phyloP scores from a whole-genome alignment of 2,329 filamentous ascomycete species.

The Paraphoma sp. region DNA sequence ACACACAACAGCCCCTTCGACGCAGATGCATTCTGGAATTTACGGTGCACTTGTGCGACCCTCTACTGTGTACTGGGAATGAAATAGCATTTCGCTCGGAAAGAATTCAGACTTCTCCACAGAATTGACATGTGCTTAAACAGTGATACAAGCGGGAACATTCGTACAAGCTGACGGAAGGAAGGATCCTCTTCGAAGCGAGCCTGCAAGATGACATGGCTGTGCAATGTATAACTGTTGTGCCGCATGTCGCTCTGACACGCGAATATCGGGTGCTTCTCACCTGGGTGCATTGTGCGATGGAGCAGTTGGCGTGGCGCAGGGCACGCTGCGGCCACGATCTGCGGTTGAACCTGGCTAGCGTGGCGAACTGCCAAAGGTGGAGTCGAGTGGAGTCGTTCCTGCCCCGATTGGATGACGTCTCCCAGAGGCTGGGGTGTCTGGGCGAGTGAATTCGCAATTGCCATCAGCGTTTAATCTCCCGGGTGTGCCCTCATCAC shows the following conservation, averaged over 20 bases:
- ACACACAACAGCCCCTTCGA: too few relatives aligned
- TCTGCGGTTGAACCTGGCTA: not conserved
- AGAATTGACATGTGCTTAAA: too few relatives aligned
- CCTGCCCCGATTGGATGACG: slow-evolving; percentile 10
- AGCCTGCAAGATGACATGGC: not conserved
- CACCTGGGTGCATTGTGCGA: not conserved
- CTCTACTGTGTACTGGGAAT: too few relatives aligned
- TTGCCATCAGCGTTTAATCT: slow-evolving; percentile 18
- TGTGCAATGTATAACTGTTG: not conserved
- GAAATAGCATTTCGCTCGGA: too few relatives aligned
- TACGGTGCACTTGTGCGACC: too few relatives aligned
- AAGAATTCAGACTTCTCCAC: too few relatives aligned
- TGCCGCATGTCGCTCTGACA: not conserved
- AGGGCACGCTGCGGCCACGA: slow-evolving; percentile 2
- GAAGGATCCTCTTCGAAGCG: too few relatives aligned
- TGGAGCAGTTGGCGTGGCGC: not conserved
- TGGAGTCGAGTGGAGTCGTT: not conserved
- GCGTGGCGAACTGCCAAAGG: slow-evolving; percentile 1
- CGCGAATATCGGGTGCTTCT: not conserved
- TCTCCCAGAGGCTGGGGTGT: slow-evolving; percentile 12
- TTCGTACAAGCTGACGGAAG: too few relatives aligned
- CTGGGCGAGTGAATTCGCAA: slow-evolving; percentile 14
- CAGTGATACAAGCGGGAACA: too few relatives aligned
- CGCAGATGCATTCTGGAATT: too few relatives aligned
- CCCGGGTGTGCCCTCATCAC: slow-evolving; percentile 15